These are phyloP conservation scores for Fraxinus velutina DNA, from an alignment of 305 asterid species.

Conservation along the genomic window DNA sequence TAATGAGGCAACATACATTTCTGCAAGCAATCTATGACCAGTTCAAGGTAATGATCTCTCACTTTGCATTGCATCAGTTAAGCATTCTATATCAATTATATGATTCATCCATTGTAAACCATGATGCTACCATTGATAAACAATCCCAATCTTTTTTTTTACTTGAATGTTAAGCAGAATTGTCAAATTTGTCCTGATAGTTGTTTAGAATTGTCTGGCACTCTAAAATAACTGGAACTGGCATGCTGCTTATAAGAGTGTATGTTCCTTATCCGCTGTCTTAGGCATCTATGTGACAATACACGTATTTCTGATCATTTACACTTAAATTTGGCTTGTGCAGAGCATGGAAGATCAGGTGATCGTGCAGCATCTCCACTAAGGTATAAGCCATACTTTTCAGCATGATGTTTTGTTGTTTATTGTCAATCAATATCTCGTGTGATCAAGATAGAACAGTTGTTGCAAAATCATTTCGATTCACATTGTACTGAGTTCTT, in stretches of 20 bases:
- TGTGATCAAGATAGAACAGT: not conserved
- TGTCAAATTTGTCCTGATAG: constrained; percentile 5
- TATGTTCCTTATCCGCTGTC: constrained; percentile 4
- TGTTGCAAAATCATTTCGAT: not conserved
- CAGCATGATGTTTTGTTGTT: constrained; percentile 14
- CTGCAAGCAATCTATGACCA: not conserved
- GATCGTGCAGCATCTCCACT: constrained; percentile 55
- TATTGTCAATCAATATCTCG: not conserved
- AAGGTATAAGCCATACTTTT: constrained; percentile 39
- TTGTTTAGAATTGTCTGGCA: not conserved
- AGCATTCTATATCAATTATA: not conserved
- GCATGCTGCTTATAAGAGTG: constrained; percentile 7
- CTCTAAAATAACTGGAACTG: not conserved
- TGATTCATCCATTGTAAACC: not conserved
- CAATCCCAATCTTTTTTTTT: not conserved
- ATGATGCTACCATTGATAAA: not conserved
- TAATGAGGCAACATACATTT: not conserved
- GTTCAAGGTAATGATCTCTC: not conserved
- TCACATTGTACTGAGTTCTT: not conserved
- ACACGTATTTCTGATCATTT: constrained; percentile 15
- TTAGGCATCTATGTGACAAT: constrained; percentile 1
- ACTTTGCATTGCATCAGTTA: not conserved
- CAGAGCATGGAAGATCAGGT: constrained; percentile 46
- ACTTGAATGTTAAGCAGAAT: not conserved
- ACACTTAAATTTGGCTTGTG: constrained; percentile 28